Evolutionary conservation across 495 filamentous ascomycete species (phyloP).

Genomic region (Talaromyces proteolyticus): DNA sequence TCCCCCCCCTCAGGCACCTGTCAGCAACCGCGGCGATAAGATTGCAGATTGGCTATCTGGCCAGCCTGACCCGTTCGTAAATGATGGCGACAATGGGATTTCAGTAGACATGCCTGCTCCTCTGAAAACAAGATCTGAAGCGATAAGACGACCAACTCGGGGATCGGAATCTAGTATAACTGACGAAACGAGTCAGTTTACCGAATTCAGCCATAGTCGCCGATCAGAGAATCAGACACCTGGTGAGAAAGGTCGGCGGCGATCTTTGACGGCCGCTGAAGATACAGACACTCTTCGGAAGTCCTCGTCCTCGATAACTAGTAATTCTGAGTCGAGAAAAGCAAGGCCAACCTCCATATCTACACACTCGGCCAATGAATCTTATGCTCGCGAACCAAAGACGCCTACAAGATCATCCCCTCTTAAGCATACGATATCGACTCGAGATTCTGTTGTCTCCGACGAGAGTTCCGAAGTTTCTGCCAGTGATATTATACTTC

Average conservation of each 20-base stretch:
- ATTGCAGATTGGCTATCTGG: constrained; percentile 75
- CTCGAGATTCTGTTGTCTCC: constrained; percentile 5
- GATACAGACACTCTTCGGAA: constrained; percentile 1
- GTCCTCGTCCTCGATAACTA: not conserved
- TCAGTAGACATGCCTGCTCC: constrained; percentile 40
- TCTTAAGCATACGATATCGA: not conserved
- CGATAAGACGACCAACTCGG: constrained; percentile 17
- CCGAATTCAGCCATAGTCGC: not conserved
- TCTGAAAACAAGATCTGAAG: constrained; percentile 31
- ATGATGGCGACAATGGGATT: constrained; percentile 29
- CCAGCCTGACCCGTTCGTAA: constrained; percentile 68
- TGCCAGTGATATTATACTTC: constrained; percentile 30
- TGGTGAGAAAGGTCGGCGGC: not conserved
- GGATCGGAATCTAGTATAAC: constrained; percentile 13
- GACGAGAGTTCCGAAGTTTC: constrained; percentile 37
- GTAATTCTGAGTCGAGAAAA: too few species aligned
- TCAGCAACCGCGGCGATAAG: constrained; percentile 39
- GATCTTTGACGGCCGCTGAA: not conserved
- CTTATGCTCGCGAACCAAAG: not conserved
- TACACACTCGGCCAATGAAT: not conserved
- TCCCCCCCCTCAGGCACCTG: constrained; percentile 37
- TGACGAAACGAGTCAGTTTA: not conserved
- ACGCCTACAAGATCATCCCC: not conserved
- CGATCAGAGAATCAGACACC: not conserved
- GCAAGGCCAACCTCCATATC: not conserved